Evolutionary conservation across 768 basidiomycete species (phyloP).

Genomic region (Kwoniella europaea): DNA sequence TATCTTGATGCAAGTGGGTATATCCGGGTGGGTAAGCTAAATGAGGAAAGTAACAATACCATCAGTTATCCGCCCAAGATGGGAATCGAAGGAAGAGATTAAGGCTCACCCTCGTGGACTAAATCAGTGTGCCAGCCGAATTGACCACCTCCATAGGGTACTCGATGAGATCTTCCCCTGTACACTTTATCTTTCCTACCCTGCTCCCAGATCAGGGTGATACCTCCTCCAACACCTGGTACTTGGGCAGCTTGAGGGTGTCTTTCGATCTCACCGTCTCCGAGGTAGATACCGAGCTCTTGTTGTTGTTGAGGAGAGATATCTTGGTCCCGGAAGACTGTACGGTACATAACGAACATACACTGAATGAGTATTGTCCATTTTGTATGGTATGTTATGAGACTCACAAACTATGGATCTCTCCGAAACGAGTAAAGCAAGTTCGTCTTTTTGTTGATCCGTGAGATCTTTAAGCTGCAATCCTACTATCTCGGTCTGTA

Average conservation of each 20-base stretch:
- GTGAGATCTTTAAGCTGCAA: constrained; percentile 73
- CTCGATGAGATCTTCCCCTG: constrained; percentile 23
- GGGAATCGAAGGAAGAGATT: too few species aligned
- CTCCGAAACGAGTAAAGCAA: constrained; percentile 56
- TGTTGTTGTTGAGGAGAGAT: constrained; percentile 55
- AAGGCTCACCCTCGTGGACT: constrained; percentile 30
- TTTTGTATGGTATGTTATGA: not conserved
- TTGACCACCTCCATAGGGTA: constrained; percentile 43
- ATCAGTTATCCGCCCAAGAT: not conserved
- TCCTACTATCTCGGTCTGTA: constrained; percentile 71
- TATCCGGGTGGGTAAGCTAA: constrained; percentile 60
- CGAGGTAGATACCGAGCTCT: constrained; percentile 50
- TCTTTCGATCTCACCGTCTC: constrained; percentile 54
- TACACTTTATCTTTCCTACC: constrained; percentile 34
- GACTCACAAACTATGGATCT: constrained; percentile 50
- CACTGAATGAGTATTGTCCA: not conserved
- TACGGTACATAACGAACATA: not conserved
- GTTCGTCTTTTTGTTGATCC: constrained; percentile 75
- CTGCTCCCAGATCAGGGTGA: constrained; percentile 53
- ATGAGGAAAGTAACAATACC: not conserved
- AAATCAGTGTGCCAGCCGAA: constrained; percentile 54
- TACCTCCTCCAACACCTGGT: constrained; percentile 51
- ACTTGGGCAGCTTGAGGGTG: constrained; percentile 58
- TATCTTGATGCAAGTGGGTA: constrained; percentile 53
- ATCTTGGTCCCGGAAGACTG: constrained; percentile 58